Conservation (phyloP, 768 basidiomycete genomes). For the Neoboletus subvelutipes region DNA sequence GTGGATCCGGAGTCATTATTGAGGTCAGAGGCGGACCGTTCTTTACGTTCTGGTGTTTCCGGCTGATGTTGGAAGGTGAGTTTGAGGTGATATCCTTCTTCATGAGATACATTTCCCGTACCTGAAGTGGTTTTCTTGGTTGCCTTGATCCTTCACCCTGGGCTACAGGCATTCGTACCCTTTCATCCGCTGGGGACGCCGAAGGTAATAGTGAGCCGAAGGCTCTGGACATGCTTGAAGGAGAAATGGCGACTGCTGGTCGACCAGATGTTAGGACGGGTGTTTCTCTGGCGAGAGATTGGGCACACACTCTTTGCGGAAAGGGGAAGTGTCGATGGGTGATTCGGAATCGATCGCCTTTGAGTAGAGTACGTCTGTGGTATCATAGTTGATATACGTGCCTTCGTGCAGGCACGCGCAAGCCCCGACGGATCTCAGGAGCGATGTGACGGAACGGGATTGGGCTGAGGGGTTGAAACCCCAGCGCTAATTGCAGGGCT, state of each 20-base stretch:
- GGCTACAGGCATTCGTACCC: background rate
- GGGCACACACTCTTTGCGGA: background rate
- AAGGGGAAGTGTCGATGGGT: background rate
- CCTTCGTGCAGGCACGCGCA: background rate
- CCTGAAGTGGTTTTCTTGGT: background rate
- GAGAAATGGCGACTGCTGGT: background rate
- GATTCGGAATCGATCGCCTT: background rate
- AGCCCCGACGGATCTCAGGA: background rate
- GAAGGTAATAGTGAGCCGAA: background rate
- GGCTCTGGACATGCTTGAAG: background rate
- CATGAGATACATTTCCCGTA: background rate
- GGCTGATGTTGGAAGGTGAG: background rate
- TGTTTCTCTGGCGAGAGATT: no score
- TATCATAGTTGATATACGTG: background rate
- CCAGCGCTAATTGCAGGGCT: background rate
- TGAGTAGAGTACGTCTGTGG: background rate
- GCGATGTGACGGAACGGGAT: background rate
- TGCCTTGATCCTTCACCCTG: background rate
- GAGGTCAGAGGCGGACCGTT: background rate
- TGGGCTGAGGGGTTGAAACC: constrained; percentile 1
- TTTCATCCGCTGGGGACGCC: background rate
- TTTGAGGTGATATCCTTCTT: background rate
- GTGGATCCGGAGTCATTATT: background rate
- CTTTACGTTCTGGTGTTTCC: no score
- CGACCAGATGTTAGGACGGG: no score